phyloP scores from a whole-genome alignment of 495 filamentous ascomycete species.

The Tuber umbilicatum region DNA sequence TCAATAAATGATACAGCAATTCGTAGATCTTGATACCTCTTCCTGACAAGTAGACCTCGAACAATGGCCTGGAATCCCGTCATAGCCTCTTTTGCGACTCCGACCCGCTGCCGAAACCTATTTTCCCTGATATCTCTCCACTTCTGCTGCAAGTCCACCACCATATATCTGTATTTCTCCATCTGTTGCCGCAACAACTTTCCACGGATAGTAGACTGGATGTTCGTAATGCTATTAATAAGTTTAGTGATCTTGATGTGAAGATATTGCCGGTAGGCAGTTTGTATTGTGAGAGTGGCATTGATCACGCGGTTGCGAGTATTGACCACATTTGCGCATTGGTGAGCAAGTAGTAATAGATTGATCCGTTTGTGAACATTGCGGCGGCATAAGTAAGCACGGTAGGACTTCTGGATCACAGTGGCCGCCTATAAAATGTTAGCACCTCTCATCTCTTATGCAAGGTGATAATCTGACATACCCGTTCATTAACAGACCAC shows the following conservation, averaged over 20 bases:
- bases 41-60: slow-evolving; percentile 33
- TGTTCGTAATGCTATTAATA: slow-evolving; percentile 24
- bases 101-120: slow-evolving; percentile 33
- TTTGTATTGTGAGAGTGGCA: slow-evolving; percentile 53
- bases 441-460: not conserved
- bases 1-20: slow-evolving; percentile 20
- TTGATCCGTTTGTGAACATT: slow-evolving; percentile 43
- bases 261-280: slow-evolving; percentile 41
- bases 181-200: slow-evolving; percentile 18
- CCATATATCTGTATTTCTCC: slow-evolving; percentile 4
- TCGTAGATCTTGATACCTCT: slow-evolving; percentile 22
- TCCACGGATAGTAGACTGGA: slow-evolving; percentile 38
- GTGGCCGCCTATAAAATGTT: slow-evolving; percentile 46
- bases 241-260: slow-evolving; percentile 37
- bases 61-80: slow-evolving; percentile 35
- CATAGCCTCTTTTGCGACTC: slow-evolving; percentile 24
- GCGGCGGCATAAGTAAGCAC: slow-evolving; percentile 40
- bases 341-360: slow-evolving; percentile 46
- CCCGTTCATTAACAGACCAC: slow-evolving; percentile 44
- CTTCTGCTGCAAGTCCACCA: slow-evolving; percentile 13
- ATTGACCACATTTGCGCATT: slow-evolving; percentile 48
- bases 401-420: slow-evolving; percentile 47
- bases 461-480: not conserved
- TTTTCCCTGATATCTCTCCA: slow-evolving; percentile 35
- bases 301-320: slow-evolving; percentile 46